Conservation (phyloP, 305 asterid genomes). For the Fraxinus albicans region DNA sequence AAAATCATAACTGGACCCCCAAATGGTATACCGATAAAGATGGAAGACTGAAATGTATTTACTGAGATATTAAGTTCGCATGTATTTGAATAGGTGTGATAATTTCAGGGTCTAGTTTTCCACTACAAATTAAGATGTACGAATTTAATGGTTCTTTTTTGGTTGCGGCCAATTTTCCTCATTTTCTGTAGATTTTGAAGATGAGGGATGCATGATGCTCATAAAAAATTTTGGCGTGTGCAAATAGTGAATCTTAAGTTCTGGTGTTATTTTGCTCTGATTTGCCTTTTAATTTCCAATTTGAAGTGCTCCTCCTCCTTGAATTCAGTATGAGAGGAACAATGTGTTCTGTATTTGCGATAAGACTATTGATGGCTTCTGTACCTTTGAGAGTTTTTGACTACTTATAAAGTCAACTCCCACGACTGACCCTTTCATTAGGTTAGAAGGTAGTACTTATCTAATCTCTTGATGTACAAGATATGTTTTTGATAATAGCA, state of each 20-base stretch:
- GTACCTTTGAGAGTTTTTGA: background rate
- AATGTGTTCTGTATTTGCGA: background rate
- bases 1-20: background rate
- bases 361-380: background rate
- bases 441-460: background rate
- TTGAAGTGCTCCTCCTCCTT: slow-evolving; percentile 11
- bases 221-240: background rate
- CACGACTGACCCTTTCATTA: background rate
- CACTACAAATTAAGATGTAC: background rate
- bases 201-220: background rate
- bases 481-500: background rate
- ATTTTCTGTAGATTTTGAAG: background rate
- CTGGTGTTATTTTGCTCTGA: background rate
- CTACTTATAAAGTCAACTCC: background rate
- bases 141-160: background rate
- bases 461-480: background rate
- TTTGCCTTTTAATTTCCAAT: background rate
- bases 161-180: background rate
- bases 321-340: slow-evolving; percentile 14
- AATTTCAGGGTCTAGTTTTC: background rate
- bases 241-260: background rate
- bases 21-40: background rate
- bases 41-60: background rate
- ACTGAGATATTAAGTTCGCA: background rate
- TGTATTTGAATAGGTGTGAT: background rate